Conservation (phyloP, 148 eudicot species). For the Oxyria digyna region DNA sequence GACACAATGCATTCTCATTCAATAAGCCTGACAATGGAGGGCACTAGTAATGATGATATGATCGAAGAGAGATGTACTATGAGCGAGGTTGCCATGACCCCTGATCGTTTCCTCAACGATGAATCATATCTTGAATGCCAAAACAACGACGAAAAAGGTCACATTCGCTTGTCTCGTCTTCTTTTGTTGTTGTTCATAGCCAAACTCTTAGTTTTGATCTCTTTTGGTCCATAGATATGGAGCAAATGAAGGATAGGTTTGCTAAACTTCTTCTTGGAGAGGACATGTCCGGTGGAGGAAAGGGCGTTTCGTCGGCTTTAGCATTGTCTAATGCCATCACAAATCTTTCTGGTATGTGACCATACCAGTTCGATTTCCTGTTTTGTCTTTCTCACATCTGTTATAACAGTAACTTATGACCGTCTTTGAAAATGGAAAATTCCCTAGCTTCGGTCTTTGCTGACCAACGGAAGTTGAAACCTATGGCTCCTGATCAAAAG, state of each 20-base stretch:
- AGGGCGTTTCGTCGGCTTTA: slow-evolving; percentile 52
- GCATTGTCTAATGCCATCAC: slow-evolving; percentile 69
- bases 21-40: slow-evolving; percentile 25
- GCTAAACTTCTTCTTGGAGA: slow-evolving; percentile 45
- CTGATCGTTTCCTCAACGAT: background rate
- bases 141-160: background rate
- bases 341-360: slow-evolving; percentile 15
- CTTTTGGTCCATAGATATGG: slow-evolving; percentile 20
- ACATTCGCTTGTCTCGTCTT: background rate
- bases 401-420: background rate
- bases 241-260: slow-evolving; percentile 49
- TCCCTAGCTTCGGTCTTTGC: slow-evolving; percentile 67
- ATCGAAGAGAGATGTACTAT: slow-evolving; percentile 13
- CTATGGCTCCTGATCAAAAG: slow-evolving; percentile 52
- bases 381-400: no score
- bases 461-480: slow-evolving; percentile 45
- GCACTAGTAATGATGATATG: slow-evolving; percentile 13
- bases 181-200: background rate
- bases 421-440: background rate
- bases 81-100: background rate
- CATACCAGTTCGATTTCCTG: no score
- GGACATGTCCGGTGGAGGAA: slow-evolving; percentile 64
- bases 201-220: no score
- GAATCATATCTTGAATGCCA: background rate
- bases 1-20: slow-evolving; percentile 16